Base-by-base conservation (phyloP, 192 early-diverging fungal species). In the Pilaira anomala region DNA sequence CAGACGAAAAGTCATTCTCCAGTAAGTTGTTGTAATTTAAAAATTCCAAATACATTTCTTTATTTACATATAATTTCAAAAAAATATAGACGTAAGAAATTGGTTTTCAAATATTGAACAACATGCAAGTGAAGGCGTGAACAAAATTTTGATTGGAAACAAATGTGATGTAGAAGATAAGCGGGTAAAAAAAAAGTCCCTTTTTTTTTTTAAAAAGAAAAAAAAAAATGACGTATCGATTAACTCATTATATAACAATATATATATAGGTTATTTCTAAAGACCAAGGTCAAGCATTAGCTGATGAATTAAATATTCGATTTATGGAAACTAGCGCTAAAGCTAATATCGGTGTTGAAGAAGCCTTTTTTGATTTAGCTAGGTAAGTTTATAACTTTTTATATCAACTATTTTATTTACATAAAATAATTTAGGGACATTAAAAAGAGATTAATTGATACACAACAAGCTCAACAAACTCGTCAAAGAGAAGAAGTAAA, bases 91-190 rank as follows among this genome's bases (percentile, higher is more conserved):
- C 79, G 95, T 99, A 67, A 87, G 96, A 71, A 99, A 96, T 82
- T 99, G 97, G 97, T 96, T 98, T 73, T 91, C 92, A 64, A 99
- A 99, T 78, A 96, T 99, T 72, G 97, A 99, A 75, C 96, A 99
- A 73, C 93, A 99, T 73, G 97, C 97, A 44, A 96, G 88, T 74
- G 96, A 98, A 74, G 96, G 94, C 55, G 97, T 99, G 14, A 96
- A 97, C 83, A 96, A 96, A 78, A 96, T 99, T 42, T 84, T 99
- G 53, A 92, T 99, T 78, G 97, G 96, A 56, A 99, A 99, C 87
- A 99, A 99, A 72, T 97, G 96, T 76, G 97, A 99, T 77, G 93
- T 97, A 85, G 84, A 89, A 44, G 97, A 95, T 61, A 92, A 93
- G 78, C 91, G 92, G 81, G 91, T 92, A 73, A 56, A 19, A 22